These are phyloP conservation scores for Strobilomyces confusus DNA, from an alignment of 768 basidiomycete species.

Conservation along the genomic window DNA sequence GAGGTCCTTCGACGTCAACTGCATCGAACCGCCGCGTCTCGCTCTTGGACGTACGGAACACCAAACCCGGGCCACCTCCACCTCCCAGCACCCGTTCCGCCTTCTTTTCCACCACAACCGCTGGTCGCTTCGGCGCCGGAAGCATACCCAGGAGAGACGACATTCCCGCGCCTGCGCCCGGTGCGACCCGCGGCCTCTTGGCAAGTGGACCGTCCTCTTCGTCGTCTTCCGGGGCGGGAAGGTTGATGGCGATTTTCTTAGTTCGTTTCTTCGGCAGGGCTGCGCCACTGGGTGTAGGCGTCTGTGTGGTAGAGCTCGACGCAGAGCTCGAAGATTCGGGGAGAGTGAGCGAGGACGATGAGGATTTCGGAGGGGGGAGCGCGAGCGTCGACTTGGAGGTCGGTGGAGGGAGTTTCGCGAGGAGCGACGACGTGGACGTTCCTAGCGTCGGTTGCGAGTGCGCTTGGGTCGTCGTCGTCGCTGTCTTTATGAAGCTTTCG, in stretches of 20 bases:
- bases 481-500: constrained; percentile 26
- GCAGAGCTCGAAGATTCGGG: constrained; percentile 23
- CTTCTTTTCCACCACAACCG: constrained; percentile 33
- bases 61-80: constrained; percentile 57
- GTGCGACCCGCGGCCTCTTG: constrained; percentile 52
- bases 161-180: constrained; percentile 46
- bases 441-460: no score
- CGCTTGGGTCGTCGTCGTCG: no score
- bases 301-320: background rate
- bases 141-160: constrained; percentile 72
- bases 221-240: constrained; percentile 32
- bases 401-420: constrained; percentile 23
- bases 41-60: constrained; percentile 43
- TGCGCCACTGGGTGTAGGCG: background rate
- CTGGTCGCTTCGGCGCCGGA: constrained; percentile 62
- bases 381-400: constrained; percentile 33
- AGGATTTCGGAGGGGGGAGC: constrained; percentile 34
- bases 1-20: constrained; percentile 17
- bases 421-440: constrained; percentile 15
- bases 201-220: constrained; percentile 51
- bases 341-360: constrained; percentile 27
- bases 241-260: constrained; percentile 42
- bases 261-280: constrained; percentile 37
- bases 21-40: constrained; percentile 6
- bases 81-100: constrained; percentile 61